A percentile compares a stretch with the other conserved stretches of the same genome.
phyloP scores from a whole-genome alignment of 164 flowering plant genomes.

The Berberis vulgaris region DNA sequence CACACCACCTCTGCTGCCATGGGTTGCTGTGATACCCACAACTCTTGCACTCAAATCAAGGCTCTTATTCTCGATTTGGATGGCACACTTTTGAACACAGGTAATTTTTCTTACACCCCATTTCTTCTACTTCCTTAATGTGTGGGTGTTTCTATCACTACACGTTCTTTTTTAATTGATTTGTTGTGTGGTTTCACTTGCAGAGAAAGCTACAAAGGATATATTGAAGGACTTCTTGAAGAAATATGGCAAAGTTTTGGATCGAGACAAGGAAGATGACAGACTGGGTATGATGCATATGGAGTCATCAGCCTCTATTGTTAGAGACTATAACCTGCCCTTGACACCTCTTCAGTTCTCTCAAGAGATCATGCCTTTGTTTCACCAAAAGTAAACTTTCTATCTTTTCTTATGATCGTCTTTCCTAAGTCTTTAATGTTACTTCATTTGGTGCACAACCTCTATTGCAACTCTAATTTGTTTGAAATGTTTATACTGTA shows the following conservation, averaged over 20 bases:
- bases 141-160: not conserved
- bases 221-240: conserved; percentile 45
- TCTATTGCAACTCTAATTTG: too few species aligned
- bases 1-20: too few species aligned
- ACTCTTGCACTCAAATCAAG: conserved; percentile 14
- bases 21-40: not conserved
- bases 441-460: too few species aligned
- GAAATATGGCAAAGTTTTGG: conserved; percentile 46
- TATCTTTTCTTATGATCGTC: not conserved
- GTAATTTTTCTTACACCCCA: conserved; percentile 15
- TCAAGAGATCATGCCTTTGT: conserved; percentile 40
- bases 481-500: too few species aligned
- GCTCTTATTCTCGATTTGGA: conserved; percentile 74
- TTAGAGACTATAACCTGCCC: conserved; percentile 56
- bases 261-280: conserved; percentile 36
- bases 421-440: too few species aligned
- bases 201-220: conserved; percentile 40
- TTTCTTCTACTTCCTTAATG: not conserved
- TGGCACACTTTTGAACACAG: conserved; percentile 69
- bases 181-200: conserved; percentile 2
- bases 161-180: not conserved
- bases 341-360: conserved; percentile 41
- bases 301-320: conserved; percentile 33
- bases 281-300: conserved; percentile 45
- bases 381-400: conserved; percentile 27